Percentiles rank a stretch among this genome's conserved stretches.
phyloP scores from a whole-genome alignment of 2,329 filamentous ascomycete species.

The Pseudogymnoascus sp. region DNA sequence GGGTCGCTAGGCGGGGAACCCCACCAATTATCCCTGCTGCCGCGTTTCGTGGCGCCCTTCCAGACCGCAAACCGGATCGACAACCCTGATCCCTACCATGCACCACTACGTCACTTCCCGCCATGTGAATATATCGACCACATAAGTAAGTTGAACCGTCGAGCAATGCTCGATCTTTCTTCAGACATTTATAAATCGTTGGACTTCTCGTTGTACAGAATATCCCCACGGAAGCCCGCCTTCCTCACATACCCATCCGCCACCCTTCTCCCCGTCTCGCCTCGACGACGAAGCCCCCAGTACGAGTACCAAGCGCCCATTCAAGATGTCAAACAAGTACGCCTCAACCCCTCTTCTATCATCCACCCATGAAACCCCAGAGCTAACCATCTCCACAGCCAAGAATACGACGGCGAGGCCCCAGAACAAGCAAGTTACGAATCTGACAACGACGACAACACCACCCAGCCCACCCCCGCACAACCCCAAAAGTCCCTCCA shows the following conservation, averaged over 20 bases:
- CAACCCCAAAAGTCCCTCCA: neutral
- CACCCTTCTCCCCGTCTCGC: neutral
- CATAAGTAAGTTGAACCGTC: neutral
- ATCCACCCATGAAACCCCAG: neutral
- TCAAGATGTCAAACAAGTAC: neutral
- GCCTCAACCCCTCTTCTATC: neutral
- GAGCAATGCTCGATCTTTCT: neutral
- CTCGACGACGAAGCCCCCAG: neutral
- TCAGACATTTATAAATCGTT: neutral
- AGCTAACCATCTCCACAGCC: neutral
- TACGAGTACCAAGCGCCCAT: neutral
- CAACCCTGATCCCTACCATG: neutral
- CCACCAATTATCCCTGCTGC: neutral
- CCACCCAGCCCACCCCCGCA: neutral
- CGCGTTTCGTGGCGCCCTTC: neutral
- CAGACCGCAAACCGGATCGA: neutral
- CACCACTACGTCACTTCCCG: constrained; percentile 1
- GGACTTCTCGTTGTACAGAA: neutral
- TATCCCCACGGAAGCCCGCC: neutral
- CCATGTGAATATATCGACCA: neutral
- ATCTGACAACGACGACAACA: neutral
- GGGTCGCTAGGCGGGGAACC: neutral
- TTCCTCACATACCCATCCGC: neutral
- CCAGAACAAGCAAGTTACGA: neutral
- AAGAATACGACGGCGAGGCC: neutral